Evolutionary conservation across 2,329 filamentous ascomycete genomes (phyloP).

Genomic region (Nemania sp.): DNA sequence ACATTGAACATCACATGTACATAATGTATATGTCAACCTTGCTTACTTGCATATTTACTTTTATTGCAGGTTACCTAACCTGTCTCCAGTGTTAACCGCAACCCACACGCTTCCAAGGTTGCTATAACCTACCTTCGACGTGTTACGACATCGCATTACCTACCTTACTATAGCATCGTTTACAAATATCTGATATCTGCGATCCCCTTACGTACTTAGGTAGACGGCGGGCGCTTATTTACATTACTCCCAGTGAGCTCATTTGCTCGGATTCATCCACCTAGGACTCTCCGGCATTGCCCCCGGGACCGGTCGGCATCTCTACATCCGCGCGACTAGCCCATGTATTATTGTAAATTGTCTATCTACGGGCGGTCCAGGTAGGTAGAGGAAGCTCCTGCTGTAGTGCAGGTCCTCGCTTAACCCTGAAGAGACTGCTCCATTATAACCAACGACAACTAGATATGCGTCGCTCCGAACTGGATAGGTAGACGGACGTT

Average conservation of each 20-base stretch:
- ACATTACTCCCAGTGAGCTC: neutral
- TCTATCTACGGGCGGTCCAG: neutral
- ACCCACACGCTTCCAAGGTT: too few species aligned
- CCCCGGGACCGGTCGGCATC: neutral
- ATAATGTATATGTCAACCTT: too few species aligned
- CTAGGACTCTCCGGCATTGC: conserved; percentile 4
- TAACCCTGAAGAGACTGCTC: conserved; percentile 11
- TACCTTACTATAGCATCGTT: neutral
- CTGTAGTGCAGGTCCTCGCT: neutral
- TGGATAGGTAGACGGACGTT: too few species aligned
- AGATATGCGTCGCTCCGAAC: neutral
- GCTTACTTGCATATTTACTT: neutral
- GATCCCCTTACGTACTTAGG: conserved; percentile 2
- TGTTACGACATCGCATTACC: neutral
- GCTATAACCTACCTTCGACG: neutral
- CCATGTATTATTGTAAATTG: neutral
- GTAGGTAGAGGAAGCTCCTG: neutral
- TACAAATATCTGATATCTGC: too few species aligned
- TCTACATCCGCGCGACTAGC: neutral
- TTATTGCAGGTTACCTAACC: neutral
- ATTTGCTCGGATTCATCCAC: neutral
- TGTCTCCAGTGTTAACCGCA: too few species aligned
- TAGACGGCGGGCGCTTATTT: neutral
- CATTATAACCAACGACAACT: conserved; percentile 4
- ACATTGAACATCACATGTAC: too few species aligned